Percentiles rank a stretch among this genome's conserved stretches.
Evolutionary conservation across 306 rosid genomes (phyloP).

Genomic region (Rosa rugosa): DNA sequence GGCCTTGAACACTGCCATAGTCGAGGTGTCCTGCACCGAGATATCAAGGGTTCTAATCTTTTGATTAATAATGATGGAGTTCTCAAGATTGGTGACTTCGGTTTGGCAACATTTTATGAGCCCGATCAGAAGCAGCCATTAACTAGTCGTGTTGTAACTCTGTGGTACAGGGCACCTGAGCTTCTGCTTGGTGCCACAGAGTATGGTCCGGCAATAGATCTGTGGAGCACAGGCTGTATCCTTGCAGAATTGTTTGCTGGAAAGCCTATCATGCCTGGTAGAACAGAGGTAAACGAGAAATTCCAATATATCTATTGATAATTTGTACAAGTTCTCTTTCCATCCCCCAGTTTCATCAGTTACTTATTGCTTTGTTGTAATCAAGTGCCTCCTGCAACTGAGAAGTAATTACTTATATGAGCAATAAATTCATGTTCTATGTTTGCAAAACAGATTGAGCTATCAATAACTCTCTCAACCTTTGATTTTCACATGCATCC

Average conservation of each 20-base stretch:
- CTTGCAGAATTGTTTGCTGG: conserved; percentile 78
- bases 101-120: conserved; percentile 69
- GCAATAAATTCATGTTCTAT: background rate
- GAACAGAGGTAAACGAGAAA: conserved; percentile 71
- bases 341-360: background rate
- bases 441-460: background rate
- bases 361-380: background rate
- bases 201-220: conserved; percentile 73
- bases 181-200: conserved; percentile 87
- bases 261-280: conserved; percentile 95
- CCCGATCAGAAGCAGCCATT: conserved; percentile 62
- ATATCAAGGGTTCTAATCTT: conserved; percentile 94
- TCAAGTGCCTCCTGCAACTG: background rate
- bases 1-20: conserved; percentile 93
- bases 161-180: conserved; percentile 96
- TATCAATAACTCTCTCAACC: background rate
- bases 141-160: conserved; percentile 91
- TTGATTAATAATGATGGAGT: conserved; percentile 65
- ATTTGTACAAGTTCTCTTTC: conserved; percentile 1
- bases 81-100: conserved; percentile 93
- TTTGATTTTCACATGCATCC: background rate
- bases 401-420: background rate
- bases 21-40: conserved; percentile 82
- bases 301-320: background rate
- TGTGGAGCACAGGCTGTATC: conserved; percentile 95